Percentiles rank a stretch among this genome's conserved stretches.
phyloP scores from a whole-genome alignment of 1,284 basidiomycete genomes.

The Apiotrichum gracile region DNA sequence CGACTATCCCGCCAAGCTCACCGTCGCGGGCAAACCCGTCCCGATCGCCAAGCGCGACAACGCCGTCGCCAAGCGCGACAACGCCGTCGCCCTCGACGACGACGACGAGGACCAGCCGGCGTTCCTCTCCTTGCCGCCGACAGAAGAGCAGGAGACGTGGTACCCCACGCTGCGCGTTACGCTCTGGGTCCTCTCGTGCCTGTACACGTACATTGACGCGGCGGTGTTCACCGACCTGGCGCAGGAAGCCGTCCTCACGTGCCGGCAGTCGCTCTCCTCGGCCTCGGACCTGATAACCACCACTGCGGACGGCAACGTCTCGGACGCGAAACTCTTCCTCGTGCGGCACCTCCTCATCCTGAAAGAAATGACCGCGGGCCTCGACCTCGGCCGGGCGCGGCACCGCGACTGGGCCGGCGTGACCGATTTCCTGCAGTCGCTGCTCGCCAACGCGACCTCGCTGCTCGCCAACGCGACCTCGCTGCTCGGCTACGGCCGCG shows the following conservation, averaged over 20 bases:
- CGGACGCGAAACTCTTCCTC: conserved; percentile 76
- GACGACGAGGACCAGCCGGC: conserved; percentile 48
- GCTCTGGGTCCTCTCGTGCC: conserved; percentile 77
- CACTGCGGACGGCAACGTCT: conserved; percentile 47
- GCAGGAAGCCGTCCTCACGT: conserved; percentile 76
- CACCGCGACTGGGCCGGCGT: conserved; percentile 48
- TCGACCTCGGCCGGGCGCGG: conserved; percentile 57
- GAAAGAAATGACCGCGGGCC: conserved; percentile 74
- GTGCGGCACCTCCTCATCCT: conserved; percentile 82
- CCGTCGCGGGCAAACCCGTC: no score
- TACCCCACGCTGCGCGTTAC: conserved; percentile 79
- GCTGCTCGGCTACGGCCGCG: conserved; percentile 53
- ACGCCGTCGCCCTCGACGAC: conserved; percentile 30
- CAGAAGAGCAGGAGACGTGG: conserved; percentile 75
- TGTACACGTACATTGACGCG: conserved; percentile 86
- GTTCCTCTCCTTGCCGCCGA: conserved; percentile 63
- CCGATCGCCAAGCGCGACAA: no score
- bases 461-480: conserved; percentile 61
- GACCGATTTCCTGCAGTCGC: conserved; percentile 62
- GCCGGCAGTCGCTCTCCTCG: conserved; percentile 66
- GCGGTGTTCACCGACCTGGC: conserved; percentile 88
- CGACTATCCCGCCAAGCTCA: conserved; percentile 68
- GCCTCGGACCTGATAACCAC: conserved; percentile 62
- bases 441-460: conserved; percentile 63
- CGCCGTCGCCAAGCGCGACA: conserved; percentile 14